Evolutionary conservation across 2,329 filamentous ascomycete species (phyloP).

Genomic region (Aureobasidium sp.): DNA sequence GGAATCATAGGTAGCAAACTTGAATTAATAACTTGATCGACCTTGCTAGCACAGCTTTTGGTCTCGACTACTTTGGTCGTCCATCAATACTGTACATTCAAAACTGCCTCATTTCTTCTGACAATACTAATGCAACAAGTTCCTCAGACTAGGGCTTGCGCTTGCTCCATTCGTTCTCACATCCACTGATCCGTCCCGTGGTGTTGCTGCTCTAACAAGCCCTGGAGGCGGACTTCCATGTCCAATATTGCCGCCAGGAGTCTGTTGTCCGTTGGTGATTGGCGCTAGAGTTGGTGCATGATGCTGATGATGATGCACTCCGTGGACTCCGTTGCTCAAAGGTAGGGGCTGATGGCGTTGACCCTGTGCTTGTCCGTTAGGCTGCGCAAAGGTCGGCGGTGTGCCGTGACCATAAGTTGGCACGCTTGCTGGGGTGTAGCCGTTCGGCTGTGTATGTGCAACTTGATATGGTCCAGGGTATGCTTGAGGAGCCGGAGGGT

Average conservation of each 20-base stretch:
- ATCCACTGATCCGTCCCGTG: constrained; percentile 22
- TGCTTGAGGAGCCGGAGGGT: constrained; percentile 16
- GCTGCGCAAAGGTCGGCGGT: not conserved
- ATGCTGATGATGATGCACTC: constrained; percentile 13
- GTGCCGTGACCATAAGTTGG: not conserved
- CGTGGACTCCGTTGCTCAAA: constrained; percentile 6
- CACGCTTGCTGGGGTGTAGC: not conserved
- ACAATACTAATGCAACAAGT: constrained; percentile 36
- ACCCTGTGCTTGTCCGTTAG: not conserved
- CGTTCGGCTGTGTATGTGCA: not conserved
- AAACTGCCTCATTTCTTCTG: not conserved
- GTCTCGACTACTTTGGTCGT: not conserved
- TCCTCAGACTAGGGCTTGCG: constrained; percentile 42
- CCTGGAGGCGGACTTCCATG: constrained; percentile 8
- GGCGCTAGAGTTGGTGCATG: not conserved
- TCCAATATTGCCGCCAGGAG: not conserved
- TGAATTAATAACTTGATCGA: not conserved
- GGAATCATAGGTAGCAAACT: not conserved
- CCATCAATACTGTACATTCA: not conserved
- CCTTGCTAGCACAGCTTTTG: not conserved
- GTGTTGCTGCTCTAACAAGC: constrained; percentile 21
- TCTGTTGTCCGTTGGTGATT: not conserved
- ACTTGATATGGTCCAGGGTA: constrained; percentile 19
- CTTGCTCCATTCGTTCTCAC: constrained; percentile 30
- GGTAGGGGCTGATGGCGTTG: constrained; percentile 4